Evolutionary conservation across 1,284 basidiomycete species (phyloP).

Genomic region (Heterobasidion irregulare): DNA sequence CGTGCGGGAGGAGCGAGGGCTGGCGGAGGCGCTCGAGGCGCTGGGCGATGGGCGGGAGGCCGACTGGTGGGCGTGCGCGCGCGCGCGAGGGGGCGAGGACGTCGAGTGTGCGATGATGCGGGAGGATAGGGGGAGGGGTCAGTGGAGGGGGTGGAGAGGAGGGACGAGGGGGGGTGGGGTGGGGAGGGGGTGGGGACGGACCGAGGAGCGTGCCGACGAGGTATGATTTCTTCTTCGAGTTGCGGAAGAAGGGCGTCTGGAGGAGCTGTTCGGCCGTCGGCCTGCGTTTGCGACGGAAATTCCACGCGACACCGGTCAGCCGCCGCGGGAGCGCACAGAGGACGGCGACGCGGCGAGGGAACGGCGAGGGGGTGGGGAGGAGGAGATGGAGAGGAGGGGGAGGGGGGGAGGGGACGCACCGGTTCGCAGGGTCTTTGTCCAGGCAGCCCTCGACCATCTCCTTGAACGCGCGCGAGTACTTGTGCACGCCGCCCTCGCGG

Average conservation of each 20-base stretch:
- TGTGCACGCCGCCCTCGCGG: slow-evolving; percentile 62
- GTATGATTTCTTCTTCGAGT: slow-evolving; percentile 66
- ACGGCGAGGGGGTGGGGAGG: too few species aligned
- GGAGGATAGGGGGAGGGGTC: neutral
- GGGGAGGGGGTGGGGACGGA: slow-evolving; percentile 19
- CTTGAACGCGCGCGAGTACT: slow-evolving; percentile 76
- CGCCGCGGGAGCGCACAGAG: too few species aligned
- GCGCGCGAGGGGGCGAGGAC: neutral
- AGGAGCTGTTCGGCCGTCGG: slow-evolving; percentile 77
- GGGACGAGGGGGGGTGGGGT: too few species aligned
- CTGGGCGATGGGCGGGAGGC: slow-evolving; percentile 59
- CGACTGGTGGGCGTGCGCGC: slow-evolving; percentile 35
- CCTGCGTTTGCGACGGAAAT: slow-evolving; percentile 22
- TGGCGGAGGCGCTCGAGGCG: slow-evolving; percentile 59
- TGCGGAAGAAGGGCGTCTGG: slow-evolving; percentile 72
- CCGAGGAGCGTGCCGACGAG: slow-evolving; percentile 71
- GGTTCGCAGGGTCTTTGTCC: slow-evolving; percentile 70
- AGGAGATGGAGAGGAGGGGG: neutral
- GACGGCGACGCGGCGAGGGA: too few species aligned
- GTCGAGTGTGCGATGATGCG: neutral
- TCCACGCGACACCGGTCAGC: too few species aligned
- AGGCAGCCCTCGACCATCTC: slow-evolving; percentile 79
- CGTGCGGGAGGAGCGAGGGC: slow-evolving; percentile 29
- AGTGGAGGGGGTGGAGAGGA: neutral
- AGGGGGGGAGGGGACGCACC: slow-evolving; percentile 27